phyloP scores from a whole-genome alignment of 2,329 filamentous ascomycete species.

The Bimuria novae-zelandiae region DNA sequence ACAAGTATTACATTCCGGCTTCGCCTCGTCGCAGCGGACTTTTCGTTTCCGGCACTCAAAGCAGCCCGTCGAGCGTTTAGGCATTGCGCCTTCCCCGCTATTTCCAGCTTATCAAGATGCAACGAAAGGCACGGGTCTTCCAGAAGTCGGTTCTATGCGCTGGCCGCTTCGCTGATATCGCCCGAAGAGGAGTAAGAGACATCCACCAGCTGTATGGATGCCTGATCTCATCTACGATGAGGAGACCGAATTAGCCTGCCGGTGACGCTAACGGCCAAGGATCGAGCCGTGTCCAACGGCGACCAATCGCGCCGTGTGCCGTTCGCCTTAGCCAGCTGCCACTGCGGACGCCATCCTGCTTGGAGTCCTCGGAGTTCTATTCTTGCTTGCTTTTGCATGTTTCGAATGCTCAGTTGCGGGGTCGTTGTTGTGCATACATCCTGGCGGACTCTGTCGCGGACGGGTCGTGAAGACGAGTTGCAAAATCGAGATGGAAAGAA shows the following conservation, averaged over 20 bases:
- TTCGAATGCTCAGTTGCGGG: neutral
- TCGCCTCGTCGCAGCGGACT: slow-evolving; percentile 43
- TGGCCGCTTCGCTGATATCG: neutral
- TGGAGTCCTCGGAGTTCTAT: neutral
- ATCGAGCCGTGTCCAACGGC: neutral
- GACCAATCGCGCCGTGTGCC: slow-evolving; percentile 1
- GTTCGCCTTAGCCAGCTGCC: neutral
- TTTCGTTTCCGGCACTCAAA: slow-evolving; percentile 46
- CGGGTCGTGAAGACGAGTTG: neutral
- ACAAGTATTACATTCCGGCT: slow-evolving; percentile 43
- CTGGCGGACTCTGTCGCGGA: neutral
- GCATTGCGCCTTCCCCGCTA: slow-evolving; percentile 25
- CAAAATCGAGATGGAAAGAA: too few species aligned
- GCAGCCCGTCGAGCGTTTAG: slow-evolving; percentile 43
- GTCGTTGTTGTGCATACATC: neutral
- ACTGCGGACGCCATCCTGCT: neutral
- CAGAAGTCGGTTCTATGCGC: neutral
- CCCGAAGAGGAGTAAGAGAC: neutral
- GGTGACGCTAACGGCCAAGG: slow-evolving; percentile 6
- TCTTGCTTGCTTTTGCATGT: slow-evolving; percentile 3
- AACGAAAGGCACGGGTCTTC: neutral
- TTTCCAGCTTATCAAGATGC: neutral
- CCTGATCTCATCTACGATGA: neutral
- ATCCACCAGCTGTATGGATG: neutral
- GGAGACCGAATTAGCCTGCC: slow-evolving; percentile 3